Evolutionary conservation across 2,329 filamentous ascomycete species (phyloP).

Genomic region (Pseudonectria buxi): DNA sequence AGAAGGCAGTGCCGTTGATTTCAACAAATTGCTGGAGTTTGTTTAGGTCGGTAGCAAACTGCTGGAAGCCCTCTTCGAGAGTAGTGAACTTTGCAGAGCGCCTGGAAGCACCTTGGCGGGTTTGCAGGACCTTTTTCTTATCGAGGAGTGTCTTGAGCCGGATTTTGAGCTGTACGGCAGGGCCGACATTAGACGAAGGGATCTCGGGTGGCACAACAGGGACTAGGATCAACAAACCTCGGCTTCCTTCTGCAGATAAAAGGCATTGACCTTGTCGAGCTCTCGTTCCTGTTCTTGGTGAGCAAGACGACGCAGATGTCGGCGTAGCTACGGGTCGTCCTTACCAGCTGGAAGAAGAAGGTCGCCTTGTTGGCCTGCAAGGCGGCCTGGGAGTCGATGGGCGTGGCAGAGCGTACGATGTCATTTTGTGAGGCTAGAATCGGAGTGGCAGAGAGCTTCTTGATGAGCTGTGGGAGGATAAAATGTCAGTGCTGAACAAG

Average conservation of each 20-base stretch:
- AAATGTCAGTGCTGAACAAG: conserved; percentile 15
- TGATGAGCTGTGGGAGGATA: conserved; percentile 70
- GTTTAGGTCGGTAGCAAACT: conserved; percentile 93
- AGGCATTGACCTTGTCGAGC: conserved; percentile 95
- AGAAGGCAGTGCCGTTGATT: conserved; percentile 95
- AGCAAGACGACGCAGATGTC: conserved; percentile 28
- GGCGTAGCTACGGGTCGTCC: conserved; percentile 22
- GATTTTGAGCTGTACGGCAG: conserved; percentile 67
- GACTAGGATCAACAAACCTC: conserved; percentile 56
- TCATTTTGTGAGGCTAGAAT: conserved; percentile 72
- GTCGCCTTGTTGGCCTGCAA: conserved; percentile 96
- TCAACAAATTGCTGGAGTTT: conserved; percentile 99
- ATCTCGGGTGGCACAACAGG: background rate
- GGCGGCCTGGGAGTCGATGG: conserved; percentile 73
- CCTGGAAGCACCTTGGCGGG: conserved; percentile 72
- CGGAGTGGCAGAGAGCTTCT: conserved; percentile 90
- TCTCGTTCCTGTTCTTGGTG: conserved; percentile 73
- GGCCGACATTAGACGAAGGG: conserved; percentile 5
- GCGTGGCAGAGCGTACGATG: conserved; percentile 37
- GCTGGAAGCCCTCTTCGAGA: conserved; percentile 91
- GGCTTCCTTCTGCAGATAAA: conserved; percentile 96
- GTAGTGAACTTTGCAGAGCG: conserved; percentile 90
- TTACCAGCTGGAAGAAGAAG: conserved; percentile 95
- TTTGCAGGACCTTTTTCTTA: conserved; percentile 88
- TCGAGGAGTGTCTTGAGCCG: conserved; percentile 87